Evolutionary conservation across 805 yeast genomes (phyloP).

Genomic region (Zygosaccharomyces siamensis): DNA sequence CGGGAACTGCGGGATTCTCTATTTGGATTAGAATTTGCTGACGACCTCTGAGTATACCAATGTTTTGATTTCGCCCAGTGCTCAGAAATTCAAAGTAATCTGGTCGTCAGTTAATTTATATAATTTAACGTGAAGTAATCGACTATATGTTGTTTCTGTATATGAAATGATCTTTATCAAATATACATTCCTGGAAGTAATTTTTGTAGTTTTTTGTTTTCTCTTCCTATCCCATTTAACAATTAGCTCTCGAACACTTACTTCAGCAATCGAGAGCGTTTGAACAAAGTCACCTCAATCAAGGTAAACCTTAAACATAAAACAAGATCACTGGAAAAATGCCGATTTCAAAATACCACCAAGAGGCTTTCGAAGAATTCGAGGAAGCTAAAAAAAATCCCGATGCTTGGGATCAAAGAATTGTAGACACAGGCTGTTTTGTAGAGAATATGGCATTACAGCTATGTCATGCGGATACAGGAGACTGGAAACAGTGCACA

Average conservation of each 20-base stretch:
- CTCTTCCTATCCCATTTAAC: not conserved
- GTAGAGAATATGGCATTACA: constrained; percentile 67
- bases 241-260: not conserved
- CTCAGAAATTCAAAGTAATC: too few species aligned
- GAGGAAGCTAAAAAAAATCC: constrained; percentile 45
- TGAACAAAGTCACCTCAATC: too few species aligned
- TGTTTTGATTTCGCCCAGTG: too few species aligned
- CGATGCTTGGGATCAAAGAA: constrained; percentile 74
- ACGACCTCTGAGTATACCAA: too few species aligned
- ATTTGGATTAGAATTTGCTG: too few species aligned
- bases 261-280: not conserved
- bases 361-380: constrained; percentile 31
- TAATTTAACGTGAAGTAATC: too few species aligned
- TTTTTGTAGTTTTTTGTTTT: not conserved
- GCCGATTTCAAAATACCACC: constrained; percentile 22
- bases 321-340: not conserved
- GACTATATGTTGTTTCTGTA: too few species aligned
- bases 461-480: constrained; percentile 74
- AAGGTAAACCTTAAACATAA: not conserved
- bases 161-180: too few species aligned
- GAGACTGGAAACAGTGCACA: constrained; percentile 74
- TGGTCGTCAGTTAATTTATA: too few species aligned
- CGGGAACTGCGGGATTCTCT: too few species aligned
- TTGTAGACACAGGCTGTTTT: constrained; percentile 67
- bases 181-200: too few species aligned